Percentiles rank a stretch among this genome's conserved stretches.
These are phyloP conservation scores for Allium cepa DNA, from an alignment of 106 monocot species.

Conservation along the genomic window DNA sequence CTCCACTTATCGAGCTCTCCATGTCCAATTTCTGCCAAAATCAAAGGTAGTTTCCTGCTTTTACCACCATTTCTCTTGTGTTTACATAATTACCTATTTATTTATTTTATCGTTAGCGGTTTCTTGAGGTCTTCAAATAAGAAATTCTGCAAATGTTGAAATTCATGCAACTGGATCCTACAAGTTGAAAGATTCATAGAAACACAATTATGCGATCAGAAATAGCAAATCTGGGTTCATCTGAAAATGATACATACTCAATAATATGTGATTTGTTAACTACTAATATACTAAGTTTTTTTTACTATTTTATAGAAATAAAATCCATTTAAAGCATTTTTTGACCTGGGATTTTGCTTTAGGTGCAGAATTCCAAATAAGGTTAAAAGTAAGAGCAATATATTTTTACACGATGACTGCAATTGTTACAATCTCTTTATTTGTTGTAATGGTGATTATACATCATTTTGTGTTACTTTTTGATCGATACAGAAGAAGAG, in stretches of 20 bases:
- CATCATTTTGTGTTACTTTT: too few species aligned
- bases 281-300: neutral
- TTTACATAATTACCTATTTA: neutral
- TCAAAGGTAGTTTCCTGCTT: neutral
- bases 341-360: too few species aligned
- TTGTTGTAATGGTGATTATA: too few species aligned
- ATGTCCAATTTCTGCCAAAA: neutral
- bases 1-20: neutral
- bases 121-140: constrained; percentile 5
- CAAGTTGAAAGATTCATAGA: constrained; percentile 10
- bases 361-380: constrained; percentile 18
- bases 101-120: neutral
- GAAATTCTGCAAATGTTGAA: neutral
- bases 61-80: neutral
- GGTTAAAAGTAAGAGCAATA: constrained; percentile 54
- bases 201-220: constrained; percentile 22
- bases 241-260: constrained; percentile 12
- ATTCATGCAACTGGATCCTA: neutral
- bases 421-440: too few species aligned
- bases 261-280: constrained; percentile 14
- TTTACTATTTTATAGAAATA: too few species aligned
- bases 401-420: constrained; percentile 65
- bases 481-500: too few species aligned
- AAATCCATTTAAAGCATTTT: too few species aligned
- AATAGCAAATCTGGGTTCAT: constrained; percentile 13